Base-by-base conservation (phyloP, 2,329 filamentous ascomycete species). In the Volutella citrinella region DNA sequence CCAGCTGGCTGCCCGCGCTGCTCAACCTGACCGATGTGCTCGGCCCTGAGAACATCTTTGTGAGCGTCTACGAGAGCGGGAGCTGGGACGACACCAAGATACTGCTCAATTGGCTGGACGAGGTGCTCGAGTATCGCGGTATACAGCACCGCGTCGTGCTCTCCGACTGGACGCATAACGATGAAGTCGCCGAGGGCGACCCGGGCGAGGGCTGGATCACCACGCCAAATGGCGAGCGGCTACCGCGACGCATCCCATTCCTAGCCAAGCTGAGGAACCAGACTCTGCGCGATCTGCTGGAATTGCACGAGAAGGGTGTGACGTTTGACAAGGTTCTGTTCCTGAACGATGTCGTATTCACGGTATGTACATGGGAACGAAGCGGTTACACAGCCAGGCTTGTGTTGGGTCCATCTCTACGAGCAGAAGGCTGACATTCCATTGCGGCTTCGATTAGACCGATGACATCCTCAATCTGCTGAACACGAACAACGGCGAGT, bases 81-180 rank as follows among this genome's bases (percentile, higher is more conserved):
- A 84, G 78, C 52, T 80, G 74, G 64, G 84, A 87, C 54, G 67
- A 80, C 38, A 84, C 76, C 13, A 86, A 86, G 56, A 70, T 64
- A 12, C 75, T 74, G 7, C 60, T 88, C 44, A 60, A 56, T 15
- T 66, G 74, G 16, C 62, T 88, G 18, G 78, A 83, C 37, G 46
- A 42, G 2, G 59, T 72, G 34, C 61, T 87, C 9, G 73, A 67
- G 8, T 53, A 54, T 10, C 48, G 76, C 12, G 69, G 72, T 2
- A 73, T 85, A 4, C 58, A 64, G 24, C 68, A 72, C 18, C 74
- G 64, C 18, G 70, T 87, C 16, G 65, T 74, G 4, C 53, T 82
- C 6, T 78, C 78, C n/a, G 60, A 75, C 6, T 64, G 68, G 5
- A 80, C 78, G 7, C 80, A 83, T 50, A 53, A 61, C 38, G 73